Evolutionary conservation across 2,329 filamentous ascomycete genomes (phyloP), one percentile per base, ranked within the genome.

Genomic region (Fusarium fujikuroi): DNA sequence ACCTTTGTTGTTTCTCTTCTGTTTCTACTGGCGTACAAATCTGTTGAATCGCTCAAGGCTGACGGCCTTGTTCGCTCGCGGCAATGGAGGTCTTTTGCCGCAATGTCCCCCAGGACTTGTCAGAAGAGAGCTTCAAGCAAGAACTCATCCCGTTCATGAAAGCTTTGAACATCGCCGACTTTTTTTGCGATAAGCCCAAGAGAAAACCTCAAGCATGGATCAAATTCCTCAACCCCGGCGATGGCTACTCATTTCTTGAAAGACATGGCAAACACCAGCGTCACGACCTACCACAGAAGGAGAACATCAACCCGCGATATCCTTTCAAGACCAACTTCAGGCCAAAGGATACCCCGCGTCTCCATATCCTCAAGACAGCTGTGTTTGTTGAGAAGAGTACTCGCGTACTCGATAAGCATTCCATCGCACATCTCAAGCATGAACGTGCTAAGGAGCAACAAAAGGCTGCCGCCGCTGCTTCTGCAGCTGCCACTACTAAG

Each of bases 71-170:
- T 4, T 15, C 42, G 8, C 19, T 15, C 10, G 19, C 15, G 14
- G 63, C 28, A 8, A 88, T 89, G 84, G 86, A 89, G 68, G 82
- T 86, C 16, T 84, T 84, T 40, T 74, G 89, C 37, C 69, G 60
- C 19, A 83, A 84, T 16, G 79, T 89, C 19, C 86, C 87, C 3
- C 36, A 58, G 15, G 78, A 82, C 34, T 72, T 88, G 36, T 79
- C 81, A 15, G 80, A 85, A 5, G 74, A 81, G 0, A 74, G 72
- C 11, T 76, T 89, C 15, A 76, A 73, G 16, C 74, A 60, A 0
- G 83, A 85, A 56, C 80, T 90, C 3, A 59, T 73, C 21, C 83
- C 84, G 0, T 77, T 82, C 34, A 83, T 89, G 77, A 74, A 78
- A 1, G 70, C 53, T 0, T 79, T 89, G 5, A 64, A 71, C 3